These are phyloP conservation scores for Conticribra weissflogii DNA, from an alignment of 108 stramenopile genomes.

Conservation along the genomic window DNA sequence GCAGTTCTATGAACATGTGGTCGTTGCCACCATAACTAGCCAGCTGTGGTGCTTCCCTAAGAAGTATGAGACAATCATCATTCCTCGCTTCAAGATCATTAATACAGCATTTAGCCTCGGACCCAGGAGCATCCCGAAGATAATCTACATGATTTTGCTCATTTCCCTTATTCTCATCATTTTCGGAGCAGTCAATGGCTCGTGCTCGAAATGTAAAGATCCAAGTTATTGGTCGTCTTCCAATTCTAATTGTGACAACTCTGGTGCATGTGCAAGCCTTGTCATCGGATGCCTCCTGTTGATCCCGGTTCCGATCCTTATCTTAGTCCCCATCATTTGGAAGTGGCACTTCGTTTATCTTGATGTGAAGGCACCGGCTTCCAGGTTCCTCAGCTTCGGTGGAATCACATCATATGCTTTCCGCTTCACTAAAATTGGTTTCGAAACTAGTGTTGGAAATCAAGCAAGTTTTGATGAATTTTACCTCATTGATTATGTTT, in stretches of 20 bases:
- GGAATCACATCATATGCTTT: conserved; percentile 14
- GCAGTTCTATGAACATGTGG: too few species aligned
- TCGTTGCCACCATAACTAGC: conserved; percentile 22
- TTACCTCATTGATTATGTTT: too few species aligned
- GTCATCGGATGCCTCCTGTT: conserved; percentile 23
- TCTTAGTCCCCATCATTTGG: conserved; percentile 16
- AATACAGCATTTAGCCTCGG: conserved; percentile 15
- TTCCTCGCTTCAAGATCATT: conserved; percentile 46
- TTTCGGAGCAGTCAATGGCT: conserved; percentile 13
- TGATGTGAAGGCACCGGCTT: conserved; percentile 13
- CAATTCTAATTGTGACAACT: background rate
- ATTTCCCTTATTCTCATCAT: conserved; percentile 14
- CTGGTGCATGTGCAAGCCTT: conserved; percentile 8
- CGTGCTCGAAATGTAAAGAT: conserved; percentile 1
- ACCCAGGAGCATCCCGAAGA: conserved; percentile 12
- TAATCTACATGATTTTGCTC: background rate
- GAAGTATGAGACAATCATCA: conserved; percentile 5
- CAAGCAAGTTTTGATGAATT: conserved; percentile 32
- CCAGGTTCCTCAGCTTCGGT: background rate
- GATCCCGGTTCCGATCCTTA: conserved; percentile 12
- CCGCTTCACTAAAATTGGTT: conserved; percentile 33
- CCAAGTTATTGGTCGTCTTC: too few species aligned
- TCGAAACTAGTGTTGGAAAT: conserved; percentile 14
- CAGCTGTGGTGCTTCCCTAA: conserved; percentile 47
- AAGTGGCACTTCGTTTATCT: conserved; percentile 36